These are phyloP conservation scores for Termitomyces sp. DNA, from an alignment of 768 basidiomycete species.

Conservation along the genomic window DNA sequence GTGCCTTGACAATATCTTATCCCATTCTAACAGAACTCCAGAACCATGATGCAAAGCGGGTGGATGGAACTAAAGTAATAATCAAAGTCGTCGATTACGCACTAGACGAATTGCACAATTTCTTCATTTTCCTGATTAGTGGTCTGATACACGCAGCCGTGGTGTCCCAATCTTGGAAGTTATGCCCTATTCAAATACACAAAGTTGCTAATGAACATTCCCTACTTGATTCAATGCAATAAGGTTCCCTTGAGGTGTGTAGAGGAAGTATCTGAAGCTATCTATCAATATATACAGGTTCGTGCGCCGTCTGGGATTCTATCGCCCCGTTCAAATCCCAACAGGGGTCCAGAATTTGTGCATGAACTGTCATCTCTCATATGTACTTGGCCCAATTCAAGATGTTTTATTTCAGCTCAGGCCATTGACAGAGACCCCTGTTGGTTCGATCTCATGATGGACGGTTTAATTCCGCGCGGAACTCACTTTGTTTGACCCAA, in stretches of 20 bases:
- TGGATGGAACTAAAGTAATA: neutral
- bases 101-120: neutral
- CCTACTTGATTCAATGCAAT: no score
- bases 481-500: neutral
- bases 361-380: no score
- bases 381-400: no score
- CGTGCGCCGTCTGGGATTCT: neutral
- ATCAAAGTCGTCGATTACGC: neutral
- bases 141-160: neutral
- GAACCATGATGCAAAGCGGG: neutral
- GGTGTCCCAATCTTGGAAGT: neutral
- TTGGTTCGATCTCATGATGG: constrained; percentile 4
- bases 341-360: no score
- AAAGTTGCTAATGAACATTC: neutral
- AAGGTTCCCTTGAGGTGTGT: neutral
- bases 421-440: neutral
- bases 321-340: no score
- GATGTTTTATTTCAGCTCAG: neutral
- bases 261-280: neutral
- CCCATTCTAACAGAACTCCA: no score
- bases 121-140: neutral
- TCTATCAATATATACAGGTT: neutral
- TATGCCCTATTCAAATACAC: neutral
- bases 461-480: constrained; percentile 2
- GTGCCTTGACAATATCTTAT: neutral